Conservation (phyloP, 257 asterid species). For the Scutellaria galericulata region DNA sequence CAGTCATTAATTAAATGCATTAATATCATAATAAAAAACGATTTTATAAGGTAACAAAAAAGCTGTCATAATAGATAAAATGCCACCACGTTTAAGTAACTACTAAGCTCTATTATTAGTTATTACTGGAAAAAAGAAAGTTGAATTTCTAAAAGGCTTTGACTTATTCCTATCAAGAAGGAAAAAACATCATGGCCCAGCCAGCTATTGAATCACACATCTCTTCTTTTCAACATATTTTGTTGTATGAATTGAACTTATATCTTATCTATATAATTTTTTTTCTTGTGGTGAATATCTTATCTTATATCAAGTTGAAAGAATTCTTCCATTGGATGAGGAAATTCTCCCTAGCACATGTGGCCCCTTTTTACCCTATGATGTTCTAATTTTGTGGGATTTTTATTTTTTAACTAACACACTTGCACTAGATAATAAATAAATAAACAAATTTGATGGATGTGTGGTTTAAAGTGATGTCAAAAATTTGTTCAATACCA, state of each 20-base stretch:
- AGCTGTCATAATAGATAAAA: too few species aligned
- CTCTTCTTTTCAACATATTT: not conserved
- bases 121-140: not conserved
- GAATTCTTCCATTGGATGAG: not conserved
- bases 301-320: not conserved
- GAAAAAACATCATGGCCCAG: not conserved
- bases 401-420: too few species aligned
- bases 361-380: conserved; percentile 11
- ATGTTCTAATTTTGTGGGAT: not conserved
- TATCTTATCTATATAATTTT: not conserved
- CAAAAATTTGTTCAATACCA: too few species aligned
- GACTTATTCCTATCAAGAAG: not conserved
- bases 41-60: not conserved
- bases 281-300: too few species aligned
- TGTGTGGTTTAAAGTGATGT: too few species aligned
- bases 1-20: not conserved
- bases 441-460: too few species aligned
- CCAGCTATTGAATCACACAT: conserved; percentile 5
- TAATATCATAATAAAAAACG: not conserved
- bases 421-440: too few species aligned
- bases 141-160: too few species aligned
- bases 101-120: not conserved
- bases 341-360: not conserved
- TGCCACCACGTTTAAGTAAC: too few species aligned
- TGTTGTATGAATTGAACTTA: not conserved